Evolutionary conservation across 1,284 basidiomycete species (phyloP), one percentile per base, ranked within the genome.

Genomic region (Irpex sp.): DNA sequence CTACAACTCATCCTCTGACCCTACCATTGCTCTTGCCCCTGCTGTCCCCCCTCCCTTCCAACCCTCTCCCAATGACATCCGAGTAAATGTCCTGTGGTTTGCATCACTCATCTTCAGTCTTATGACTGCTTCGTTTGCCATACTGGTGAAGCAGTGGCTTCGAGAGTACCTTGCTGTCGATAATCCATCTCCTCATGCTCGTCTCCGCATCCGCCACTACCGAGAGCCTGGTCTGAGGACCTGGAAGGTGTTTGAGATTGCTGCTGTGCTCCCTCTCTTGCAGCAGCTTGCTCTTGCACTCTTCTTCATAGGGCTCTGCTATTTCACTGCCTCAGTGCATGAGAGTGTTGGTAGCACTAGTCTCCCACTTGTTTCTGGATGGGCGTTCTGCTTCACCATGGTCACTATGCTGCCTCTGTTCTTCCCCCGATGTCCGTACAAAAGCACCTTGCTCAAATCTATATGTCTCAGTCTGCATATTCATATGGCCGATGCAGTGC

Each of bases 211-310:
- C 6, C 62, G 62, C 11, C 59, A 54, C 37, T 63, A 60, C 51
- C 62, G 62, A 9, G 21, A 9, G 3, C 51, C 44, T 3, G 62
- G 15, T 6, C 56, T 63, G n/a, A n/a, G n/a, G 15, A 37, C 13
- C 1, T 63, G 62, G 62, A 63, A 60, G 19, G 62, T 63, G 4
- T 63, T 63, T 38, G 62, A 60, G 40, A 63, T 63, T 48, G 62
- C 52, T 26, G 59, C 49, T 8, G 17, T 57, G 2, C 51, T 63
- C 26, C 58, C 62, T 2, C 17, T 60, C 8, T 48, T 63, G 6
- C 58, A 60, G 9, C 58, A 63, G 38, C 6, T 63, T 19, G 5
- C 62, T 3, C 58, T 63, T 34, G 62, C 49, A 3, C 58, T 63
- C 5, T 63, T 63, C 62, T 57, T 63, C 21, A n/a, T 63, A 4